Percentiles rank a stretch among this genome's conserved stretches.
phyloP scores from a whole-genome alignment of 192 early-diverging fungal genomes.

The Coemansia sp. region DNA sequence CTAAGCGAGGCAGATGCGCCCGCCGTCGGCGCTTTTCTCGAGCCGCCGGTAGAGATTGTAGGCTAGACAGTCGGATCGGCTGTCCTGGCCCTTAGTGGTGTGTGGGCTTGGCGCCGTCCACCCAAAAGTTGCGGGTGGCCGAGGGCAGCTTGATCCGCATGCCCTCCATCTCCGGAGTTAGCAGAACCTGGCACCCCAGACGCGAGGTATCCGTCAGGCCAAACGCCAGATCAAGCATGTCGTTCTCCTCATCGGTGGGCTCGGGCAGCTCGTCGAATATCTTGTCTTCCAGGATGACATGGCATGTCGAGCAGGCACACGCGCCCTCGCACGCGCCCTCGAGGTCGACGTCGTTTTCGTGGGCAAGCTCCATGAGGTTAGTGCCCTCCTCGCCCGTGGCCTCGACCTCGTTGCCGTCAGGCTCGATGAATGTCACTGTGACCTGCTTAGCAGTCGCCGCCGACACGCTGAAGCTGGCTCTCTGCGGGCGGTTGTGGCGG shows the following conservation, averaged over 20 bases:
- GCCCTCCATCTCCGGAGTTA: conserved; percentile 84
- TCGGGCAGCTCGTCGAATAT: conserved; percentile 84
- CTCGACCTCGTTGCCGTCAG: conserved; percentile 71
- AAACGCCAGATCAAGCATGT: conserved; percentile 97
- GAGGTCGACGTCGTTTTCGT: conserved; percentile 86
- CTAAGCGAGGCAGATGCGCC: too few relatives aligned
- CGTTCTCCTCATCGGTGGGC: conserved; percentile 96
- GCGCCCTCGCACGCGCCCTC: conserved; percentile 98
- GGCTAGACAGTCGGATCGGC: too few relatives aligned
- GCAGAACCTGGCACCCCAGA: conserved; percentile 87
- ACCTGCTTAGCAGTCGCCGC: conserved; percentile 13
- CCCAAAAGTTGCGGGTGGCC: conserved; percentile 87
- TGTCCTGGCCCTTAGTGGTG: conserved; percentile 51
- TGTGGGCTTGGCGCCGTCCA: conserved; percentile 60
- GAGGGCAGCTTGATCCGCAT: conserved; percentile 84
- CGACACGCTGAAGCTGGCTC: conserved; percentile 16
- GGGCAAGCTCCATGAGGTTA: conserved; percentile 88
- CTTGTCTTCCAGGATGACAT: conserved; percentile 80
- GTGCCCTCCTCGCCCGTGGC: conserved; percentile 81
- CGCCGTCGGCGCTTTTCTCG: too few relatives aligned
- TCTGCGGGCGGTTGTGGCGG: not conserved
- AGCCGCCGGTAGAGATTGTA: too few relatives aligned
- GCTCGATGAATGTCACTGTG: conserved; percentile 81
- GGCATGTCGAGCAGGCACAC: conserved; percentile 92
- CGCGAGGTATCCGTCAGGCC: conserved; percentile 95